Conservation (phyloP, 225 moss, liverwort and hornwort species). For the Anthoceros angustus region DNA sequence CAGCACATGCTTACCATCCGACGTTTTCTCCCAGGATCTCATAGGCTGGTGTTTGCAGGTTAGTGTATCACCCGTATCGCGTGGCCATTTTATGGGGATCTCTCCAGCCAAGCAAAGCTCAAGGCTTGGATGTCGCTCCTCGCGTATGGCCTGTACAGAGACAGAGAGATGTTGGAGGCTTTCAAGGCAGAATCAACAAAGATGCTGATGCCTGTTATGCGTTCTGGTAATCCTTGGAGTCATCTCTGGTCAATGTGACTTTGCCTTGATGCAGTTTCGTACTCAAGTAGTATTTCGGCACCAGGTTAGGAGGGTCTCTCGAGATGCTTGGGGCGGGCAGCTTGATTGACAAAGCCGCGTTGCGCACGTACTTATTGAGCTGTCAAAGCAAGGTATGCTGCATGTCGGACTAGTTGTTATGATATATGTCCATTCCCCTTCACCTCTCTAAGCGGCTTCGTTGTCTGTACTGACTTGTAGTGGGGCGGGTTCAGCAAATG, state of each 20-base stretch:
- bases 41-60: slow-evolving; percentile 63
- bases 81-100: neutral
- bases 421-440: neutral
- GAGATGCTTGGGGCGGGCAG: slow-evolving; percentile 32
- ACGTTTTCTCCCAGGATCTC: slow-evolving; percentile 25
- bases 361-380: slow-evolving; percentile 39
- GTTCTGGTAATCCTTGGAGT: slow-evolving; percentile 49
- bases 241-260: neutral
- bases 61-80: neutral
- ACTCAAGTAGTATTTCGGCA: no score
- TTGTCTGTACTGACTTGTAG: slow-evolving; percentile 15
- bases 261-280: neutral
- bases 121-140: neutral
- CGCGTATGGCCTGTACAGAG: slow-evolving; percentile 29
- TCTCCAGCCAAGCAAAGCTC: slow-evolving; percentile 18
- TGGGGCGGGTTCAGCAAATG: slow-evolving; percentile 84
- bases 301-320: slow-evolving; percentile 46
- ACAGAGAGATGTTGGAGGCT: slow-evolving; percentile 58
- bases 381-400: slow-evolving; percentile 41
- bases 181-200: slow-evolving; percentile 89
- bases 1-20: slow-evolving; percentile 7
- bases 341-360: slow-evolving; percentile 23
- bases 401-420: no score
- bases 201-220: slow-evolving; percentile 91
- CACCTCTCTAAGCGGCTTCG: neutral